Evolutionary conservation across 106 monocot species (phyloP).

Genomic region (Allium sativum): DNA sequence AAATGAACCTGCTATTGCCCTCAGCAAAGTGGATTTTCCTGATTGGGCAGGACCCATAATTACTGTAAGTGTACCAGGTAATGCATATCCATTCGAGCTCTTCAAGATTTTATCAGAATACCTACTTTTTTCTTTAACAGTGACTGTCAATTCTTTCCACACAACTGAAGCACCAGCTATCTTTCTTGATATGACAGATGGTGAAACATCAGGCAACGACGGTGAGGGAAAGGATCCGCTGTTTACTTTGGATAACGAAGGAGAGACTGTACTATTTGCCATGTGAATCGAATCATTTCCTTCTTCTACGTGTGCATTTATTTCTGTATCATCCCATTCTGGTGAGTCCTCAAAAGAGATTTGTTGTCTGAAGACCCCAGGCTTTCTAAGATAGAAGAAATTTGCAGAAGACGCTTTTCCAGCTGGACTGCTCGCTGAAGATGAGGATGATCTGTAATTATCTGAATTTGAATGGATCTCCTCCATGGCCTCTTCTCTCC

Average conservation of each 20-base stretch:
- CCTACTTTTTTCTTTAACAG: slow-evolving; percentile 52
- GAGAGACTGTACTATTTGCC: slow-evolving; percentile 52
- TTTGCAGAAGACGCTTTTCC: slow-evolving; percentile 33
- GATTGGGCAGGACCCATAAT: slow-evolving; percentile 97
- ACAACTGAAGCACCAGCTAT: slow-evolving; percentile 78
- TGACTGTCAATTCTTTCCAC: slow-evolving; percentile 91
- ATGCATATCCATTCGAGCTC: slow-evolving; percentile 86
- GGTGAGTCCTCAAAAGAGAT: slow-evolving; percentile 98
- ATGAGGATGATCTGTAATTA: slow-evolving; percentile 84
- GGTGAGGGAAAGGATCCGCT: slow-evolving; percentile 62
- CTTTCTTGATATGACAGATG: slow-evolving; percentile 42
- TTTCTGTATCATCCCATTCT: slow-evolving; percentile 86
- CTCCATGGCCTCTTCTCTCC: slow-evolving; percentile 25
- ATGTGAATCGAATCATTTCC: slow-evolving; percentile 57
- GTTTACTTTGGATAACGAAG: slow-evolving; percentile 59
- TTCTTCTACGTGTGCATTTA: slow-evolving; percentile 29
- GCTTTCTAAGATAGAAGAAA: slow-evolving; percentile 73
- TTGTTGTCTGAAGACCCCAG: slow-evolving; percentile 48
- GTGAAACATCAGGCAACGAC: slow-evolving; percentile 33
- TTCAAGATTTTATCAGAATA: slow-evolving; percentile 81
- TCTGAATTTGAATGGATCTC: slow-evolving; percentile 60
- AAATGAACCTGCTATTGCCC: slow-evolving; percentile 70
- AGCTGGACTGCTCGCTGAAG: slow-evolving; percentile 89
- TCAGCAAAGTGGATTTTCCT: slow-evolving; percentile 84
- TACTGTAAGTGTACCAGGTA: slow-evolving; percentile 93